These are phyloP conservation scores for Tulasnella sp. DNA, from an alignment of 768 basidiomycete genomes.

Conservation along the genomic window DNA sequence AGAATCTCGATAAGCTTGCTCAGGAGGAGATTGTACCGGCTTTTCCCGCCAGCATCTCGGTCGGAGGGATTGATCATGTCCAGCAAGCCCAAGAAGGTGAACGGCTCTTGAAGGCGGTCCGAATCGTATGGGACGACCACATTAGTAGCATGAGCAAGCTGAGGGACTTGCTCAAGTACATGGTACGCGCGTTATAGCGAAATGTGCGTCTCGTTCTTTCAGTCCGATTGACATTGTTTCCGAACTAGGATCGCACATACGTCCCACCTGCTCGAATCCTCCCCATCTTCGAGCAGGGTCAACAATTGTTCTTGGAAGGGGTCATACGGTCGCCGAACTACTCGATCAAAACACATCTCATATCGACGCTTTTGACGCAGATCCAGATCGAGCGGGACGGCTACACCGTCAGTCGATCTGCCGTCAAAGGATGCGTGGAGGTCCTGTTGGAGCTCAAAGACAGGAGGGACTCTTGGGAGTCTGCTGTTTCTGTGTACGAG, in stretches of 20 bases:
- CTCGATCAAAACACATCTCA: slow-evolving; percentile 74
- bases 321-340: slow-evolving; percentile 46
- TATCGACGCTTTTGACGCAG: slow-evolving; percentile 72
- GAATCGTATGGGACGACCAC: slow-evolving; percentile 90
- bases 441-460: slow-evolving; percentile 61
- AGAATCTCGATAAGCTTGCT: slow-evolving; percentile 76
- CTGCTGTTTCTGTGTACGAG: slow-evolving; percentile 54
- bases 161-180: slow-evolving; percentile 85
- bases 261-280: slow-evolving; percentile 64
- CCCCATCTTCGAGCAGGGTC: slow-evolving; percentile 68
- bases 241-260: slow-evolving; percentile 76
- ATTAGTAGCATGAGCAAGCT: slow-evolving; percentile 77
- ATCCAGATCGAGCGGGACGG: slow-evolving; percentile 89
- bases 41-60: slow-evolving; percentile 47
- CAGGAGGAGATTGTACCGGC: slow-evolving; percentile 61
- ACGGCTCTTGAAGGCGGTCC: slow-evolving; percentile 67
- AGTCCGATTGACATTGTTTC: not conserved
- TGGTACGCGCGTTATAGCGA: slow-evolving; percentile 61
- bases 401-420: slow-evolving; percentile 80
- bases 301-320: slow-evolving; percentile 68
- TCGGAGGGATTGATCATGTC: slow-evolving; percentile 46
- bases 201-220: not conserved
- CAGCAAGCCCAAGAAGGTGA: slow-evolving; percentile 79
- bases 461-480: slow-evolving; percentile 29
- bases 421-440: slow-evolving; percentile 79